Percentiles rank a stretch among this genome's conserved stretches.
phyloP scores from a whole-genome alignment of 495 filamentous ascomycete species.

The Podospora bellae-mahoneyi region DNA sequence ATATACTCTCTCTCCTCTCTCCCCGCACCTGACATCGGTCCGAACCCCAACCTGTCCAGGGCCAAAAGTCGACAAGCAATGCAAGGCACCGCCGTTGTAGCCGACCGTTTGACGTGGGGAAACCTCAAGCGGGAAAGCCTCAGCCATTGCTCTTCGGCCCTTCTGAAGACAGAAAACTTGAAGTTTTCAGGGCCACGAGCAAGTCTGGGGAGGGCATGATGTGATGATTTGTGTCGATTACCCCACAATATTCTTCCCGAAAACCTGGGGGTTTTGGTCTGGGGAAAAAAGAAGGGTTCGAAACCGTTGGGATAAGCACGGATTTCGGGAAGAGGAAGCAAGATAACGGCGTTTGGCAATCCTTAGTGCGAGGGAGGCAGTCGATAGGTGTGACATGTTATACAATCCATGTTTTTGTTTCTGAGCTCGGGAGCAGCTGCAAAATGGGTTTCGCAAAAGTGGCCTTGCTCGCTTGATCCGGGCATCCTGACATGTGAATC shows the following conservation, averaged over 20 bases:
- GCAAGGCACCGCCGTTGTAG: constrained; percentile 4
- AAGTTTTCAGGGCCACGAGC: not conserved
- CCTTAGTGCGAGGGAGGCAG: not conserved
- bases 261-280: not conserved
- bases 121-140: not conserved
- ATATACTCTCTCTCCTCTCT: not conserved
- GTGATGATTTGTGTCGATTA: not conserved
- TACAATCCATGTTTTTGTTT: not conserved
- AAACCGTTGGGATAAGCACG: not conserved
- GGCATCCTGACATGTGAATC: not conserved
- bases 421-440: not conserved
- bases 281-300: not conserved
- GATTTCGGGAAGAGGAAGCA: not conserved
- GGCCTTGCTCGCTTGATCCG: not conserved
- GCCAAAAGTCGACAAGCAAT: not conserved
- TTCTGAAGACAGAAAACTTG: constrained; percentile 3
- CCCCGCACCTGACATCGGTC: constrained; percentile 13
- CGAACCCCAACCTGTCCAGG: constrained; percentile 10
- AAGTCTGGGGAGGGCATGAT: not conserved
- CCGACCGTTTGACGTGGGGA: constrained; percentile 7
- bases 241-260: constrained; percentile 9
- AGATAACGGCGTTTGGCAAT: not conserved
- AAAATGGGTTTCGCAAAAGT: not conserved
- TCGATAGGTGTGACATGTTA: not conserved
- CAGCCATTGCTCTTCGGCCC: constrained; percentile 12